phyloP scores from a whole-genome alignment of 75 land plant species.

The Isoetes taiwanensis region DNA sequence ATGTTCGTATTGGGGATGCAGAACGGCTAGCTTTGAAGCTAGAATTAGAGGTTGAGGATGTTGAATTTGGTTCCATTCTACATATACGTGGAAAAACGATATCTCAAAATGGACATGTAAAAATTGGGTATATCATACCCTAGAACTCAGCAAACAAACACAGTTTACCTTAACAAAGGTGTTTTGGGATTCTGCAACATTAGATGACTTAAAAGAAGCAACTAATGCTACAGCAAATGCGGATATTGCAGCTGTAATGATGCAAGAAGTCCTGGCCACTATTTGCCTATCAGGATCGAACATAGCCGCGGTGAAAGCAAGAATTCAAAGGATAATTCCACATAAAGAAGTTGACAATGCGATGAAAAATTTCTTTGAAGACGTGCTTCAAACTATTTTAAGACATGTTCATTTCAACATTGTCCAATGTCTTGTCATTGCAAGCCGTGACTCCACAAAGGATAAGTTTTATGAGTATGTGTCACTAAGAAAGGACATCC shows the following conservation, averaged over 20 bases:
- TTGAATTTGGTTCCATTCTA: conserved; percentile 61
- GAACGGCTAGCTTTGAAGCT: conserved; percentile 71
- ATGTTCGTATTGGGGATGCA: conserved; percentile 66
- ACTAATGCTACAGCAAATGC: conserved; percentile 87
- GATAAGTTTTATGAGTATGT: too few species aligned
- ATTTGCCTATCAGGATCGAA: conserved; percentile 75
- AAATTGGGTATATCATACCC: conserved; percentile 79
- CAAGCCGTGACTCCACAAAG: conserved; percentile 94
- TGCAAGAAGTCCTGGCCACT: conserved; percentile 90
- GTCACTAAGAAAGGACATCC: too few species aligned
- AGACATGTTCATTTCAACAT: conserved; percentile 68
- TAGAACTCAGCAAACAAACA: conserved; percentile 69
- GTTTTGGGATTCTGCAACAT: conserved; percentile 68
- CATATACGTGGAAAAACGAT: conserved; percentile 84
- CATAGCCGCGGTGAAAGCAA: conserved; percentile 55
- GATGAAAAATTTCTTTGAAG: conserved; percentile 78
- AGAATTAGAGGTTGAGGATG: conserved; percentile 86
- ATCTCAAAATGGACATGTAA: conserved; percentile 72
- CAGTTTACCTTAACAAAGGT: conserved; percentile 74
- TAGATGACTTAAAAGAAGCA: conserved; percentile 60
- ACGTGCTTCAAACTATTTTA: conserved; percentile 61
- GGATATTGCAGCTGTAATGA: conserved; percentile 81
- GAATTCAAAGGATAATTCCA: conserved; percentile 75
- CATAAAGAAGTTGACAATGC: too few species aligned
- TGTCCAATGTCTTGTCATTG: conserved; percentile 85